A percentile compares a stretch with the other conserved stretches of the same genome.
phyloP scores from a whole-genome alignment of 305 asterid species.

The Nicotiana rustica region DNA sequence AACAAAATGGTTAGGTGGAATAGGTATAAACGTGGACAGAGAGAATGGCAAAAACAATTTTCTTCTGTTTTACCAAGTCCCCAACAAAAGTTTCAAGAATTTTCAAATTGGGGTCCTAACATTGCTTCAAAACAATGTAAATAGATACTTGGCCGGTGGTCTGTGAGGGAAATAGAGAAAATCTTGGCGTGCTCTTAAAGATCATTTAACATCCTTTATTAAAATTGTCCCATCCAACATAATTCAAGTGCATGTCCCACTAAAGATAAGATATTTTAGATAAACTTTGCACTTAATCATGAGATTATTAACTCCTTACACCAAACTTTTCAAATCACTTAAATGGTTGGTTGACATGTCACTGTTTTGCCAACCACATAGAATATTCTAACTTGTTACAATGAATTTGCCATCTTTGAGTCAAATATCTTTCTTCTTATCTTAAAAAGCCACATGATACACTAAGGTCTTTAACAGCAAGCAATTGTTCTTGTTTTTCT shows the following conservation, averaged over 20 bases:
- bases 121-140: background rate
- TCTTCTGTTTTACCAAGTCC: background rate
- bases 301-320: background rate
- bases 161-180: background rate
- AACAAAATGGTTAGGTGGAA: constrained; percentile 8
- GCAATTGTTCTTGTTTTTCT: no score
- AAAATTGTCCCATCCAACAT: background rate
- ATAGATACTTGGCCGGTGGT: background rate
- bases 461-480: background rate
- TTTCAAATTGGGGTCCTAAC: background rate
- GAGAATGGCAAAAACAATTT: background rate
- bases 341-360: constrained; percentile 22
- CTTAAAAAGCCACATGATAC: background rate
- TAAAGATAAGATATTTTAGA: background rate
- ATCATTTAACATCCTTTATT: background rate
- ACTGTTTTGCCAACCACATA: constrained; percentile 1
- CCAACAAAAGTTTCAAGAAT: background rate
- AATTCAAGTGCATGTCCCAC: background rate
- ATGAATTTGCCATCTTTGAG: constrained; percentile 7
- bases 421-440: background rate
- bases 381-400: background rate
- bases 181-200: background rate
- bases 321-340: background rate
- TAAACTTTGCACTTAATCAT: background rate
- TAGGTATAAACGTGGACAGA: background rate